phyloP scores from a whole-genome alignment of 345 rosid genomes.

The Populus euphratica region DNA sequence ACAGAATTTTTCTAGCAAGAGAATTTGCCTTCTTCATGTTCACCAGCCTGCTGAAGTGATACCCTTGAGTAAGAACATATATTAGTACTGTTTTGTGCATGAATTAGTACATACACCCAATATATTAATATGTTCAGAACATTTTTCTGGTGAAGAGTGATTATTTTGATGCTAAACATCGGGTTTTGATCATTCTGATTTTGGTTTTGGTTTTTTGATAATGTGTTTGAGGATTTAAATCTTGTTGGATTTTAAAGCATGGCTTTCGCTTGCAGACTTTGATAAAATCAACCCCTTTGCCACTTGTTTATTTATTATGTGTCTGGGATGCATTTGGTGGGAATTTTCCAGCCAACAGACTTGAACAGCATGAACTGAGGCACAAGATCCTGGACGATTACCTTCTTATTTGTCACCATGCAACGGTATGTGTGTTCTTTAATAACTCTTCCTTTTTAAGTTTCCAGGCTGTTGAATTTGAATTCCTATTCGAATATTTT shows the following conservation, averaged over 20 bases:
- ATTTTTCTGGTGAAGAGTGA: neutral
- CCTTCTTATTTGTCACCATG: conserved; percentile 46
- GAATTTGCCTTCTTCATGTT: conserved; percentile 66
- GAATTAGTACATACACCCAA: neutral
- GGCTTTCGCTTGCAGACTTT: neutral
- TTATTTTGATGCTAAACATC: neutral
- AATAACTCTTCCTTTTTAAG: conserved; percentile 1
- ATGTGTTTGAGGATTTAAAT: neutral
- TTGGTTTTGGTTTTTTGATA: neutral
- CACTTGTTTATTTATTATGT: neutral
- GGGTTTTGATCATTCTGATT: neutral
- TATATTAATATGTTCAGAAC: neutral
- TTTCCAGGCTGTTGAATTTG: neutral
- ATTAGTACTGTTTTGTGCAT: neutral
- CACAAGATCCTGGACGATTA: conserved; percentile 51
- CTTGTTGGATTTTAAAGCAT: neutral
- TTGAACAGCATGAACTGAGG: conserved; percentile 53
- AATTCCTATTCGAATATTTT: too few species aligned
- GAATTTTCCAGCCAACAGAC: conserved; percentile 50
- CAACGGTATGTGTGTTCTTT: conserved; percentile 48
- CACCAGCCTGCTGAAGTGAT: conserved; percentile 64
- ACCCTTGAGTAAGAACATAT: conserved; percentile 48
- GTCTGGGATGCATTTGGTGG: conserved; percentile 55
- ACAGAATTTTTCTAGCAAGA: conserved; percentile 63
- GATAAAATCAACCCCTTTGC: neutral